Base-by-base conservation (phyloP, 148 eudicot species). In the Persicaria tinctoria region DNA sequence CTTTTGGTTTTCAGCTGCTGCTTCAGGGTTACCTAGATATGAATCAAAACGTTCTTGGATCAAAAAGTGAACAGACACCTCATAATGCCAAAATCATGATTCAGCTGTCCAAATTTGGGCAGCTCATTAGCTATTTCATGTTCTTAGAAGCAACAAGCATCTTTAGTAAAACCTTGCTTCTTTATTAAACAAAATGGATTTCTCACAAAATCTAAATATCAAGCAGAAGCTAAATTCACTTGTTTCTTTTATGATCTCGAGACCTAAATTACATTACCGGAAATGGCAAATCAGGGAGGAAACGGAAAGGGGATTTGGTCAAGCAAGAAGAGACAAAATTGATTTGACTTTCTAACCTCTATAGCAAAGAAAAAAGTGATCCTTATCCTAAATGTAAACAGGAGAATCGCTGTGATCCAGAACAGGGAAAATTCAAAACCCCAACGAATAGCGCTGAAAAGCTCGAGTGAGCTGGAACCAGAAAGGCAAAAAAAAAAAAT, bases 21-120 rank as follows among this genome's bases (percentile, higher is more conserved):
- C 80, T 73, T 84, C 89, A 48, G 76, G 81, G 75, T 85, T 78
- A 83, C 83, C 88, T 81, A 79, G 49, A 80, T 75, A 75, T 76
- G 11, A 51, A 13, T 51, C 77, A 75, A 73, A 60, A 7, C 8
- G 4, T 23, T 27, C 10, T 60, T 41, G 5, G 41, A 60, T 60
- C 68, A 60, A 60, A n/a, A 56, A 56, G 62, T 56, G 27, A 56
- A 5, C 27, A 56, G 8, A 60, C 41, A 20, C 41, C 44, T 51
- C 56, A 51, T 13, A 51, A 51, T 51, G 27, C 62, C 6, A 6
- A 60, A 60, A 60, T 54, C 68, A 60, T 9, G 10, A 60, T 23
- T 23, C 66, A 60, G 12, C 8, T 20, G 66, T 23, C 66, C 66
- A 60, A 18, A 56, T n/a, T 56, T 57, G 63, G 11, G 20, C 63